A percentile compares a stretch with the other conserved stretches of the same genome.
Evolutionary conservation across 2,329 filamentous ascomycete genomes (phyloP).

Genomic region (Colletotrichum falcatum): DNA sequence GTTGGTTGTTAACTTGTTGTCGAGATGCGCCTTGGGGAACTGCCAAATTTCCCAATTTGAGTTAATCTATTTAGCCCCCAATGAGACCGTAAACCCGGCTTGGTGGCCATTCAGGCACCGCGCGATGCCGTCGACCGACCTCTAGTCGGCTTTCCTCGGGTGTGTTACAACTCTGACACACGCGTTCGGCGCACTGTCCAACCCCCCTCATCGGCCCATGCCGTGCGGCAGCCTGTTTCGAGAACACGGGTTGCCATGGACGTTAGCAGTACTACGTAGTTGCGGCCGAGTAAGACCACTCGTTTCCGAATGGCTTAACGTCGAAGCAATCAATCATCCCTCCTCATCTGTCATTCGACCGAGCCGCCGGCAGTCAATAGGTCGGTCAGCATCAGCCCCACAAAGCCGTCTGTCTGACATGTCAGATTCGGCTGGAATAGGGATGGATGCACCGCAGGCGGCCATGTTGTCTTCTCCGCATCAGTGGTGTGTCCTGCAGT

Average conservation of each 20-base stretch:
- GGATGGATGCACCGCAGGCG: background rate
- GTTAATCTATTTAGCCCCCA: conserved; percentile 14
- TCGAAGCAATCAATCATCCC: background rate
- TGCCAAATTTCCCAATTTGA: conserved; percentile 18
- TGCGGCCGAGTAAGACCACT: background rate
- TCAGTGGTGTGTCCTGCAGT: background rate
- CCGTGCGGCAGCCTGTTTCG: conserved; percentile 3
- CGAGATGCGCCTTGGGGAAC: conserved; percentile 10
- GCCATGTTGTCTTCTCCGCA: conserved; percentile 15
- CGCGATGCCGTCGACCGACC: background rate
- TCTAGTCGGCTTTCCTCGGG: background rate
- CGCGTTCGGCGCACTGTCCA: background rate
- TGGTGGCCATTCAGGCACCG: conserved; percentile 5
- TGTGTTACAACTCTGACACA: background rate
- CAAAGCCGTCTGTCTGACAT: background rate
- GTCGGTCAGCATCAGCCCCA: background rate
- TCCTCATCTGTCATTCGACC: conserved; percentile 11
- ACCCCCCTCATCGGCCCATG: background rate
- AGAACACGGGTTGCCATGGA: background rate
- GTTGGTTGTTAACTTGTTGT: background rate
- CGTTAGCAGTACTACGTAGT: too few species aligned
- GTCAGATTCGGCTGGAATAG: background rate
- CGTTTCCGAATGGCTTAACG: background rate
- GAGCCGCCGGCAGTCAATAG: conserved; percentile 19
- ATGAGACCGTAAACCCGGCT: background rate